Base-by-base conservation (phyloP, 177 flowering plant genomes). In the Vitis hybrid region DNA sequence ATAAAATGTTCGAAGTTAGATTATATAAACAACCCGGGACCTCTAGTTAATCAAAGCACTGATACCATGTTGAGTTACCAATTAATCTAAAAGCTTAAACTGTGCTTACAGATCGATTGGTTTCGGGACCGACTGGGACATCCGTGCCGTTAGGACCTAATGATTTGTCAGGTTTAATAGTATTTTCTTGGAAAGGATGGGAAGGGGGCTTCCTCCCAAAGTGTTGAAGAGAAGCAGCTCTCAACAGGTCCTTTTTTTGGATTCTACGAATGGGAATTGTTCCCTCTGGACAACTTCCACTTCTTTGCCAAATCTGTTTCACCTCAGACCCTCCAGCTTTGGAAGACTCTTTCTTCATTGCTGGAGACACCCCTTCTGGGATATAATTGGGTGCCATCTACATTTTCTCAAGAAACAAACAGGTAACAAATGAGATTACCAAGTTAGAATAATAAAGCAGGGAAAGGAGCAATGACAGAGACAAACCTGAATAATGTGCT, bases 231-330 rank as follows among this genome's bases (percentile, higher is more conserved):
- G 73, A 69, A 48, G 58, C 2, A 18, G 74, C 80, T 66, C 80
- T 73, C 34, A 67, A 26, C 8, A 73, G 30, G 39, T 73, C 80
- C 70, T 65, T 15, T 32, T 10, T 59, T 49, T 57, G 3, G 13
- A 66, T 48, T 52, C 80, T 69, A 1, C 76, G 71, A 14, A 77
- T 73, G 45, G 80, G 80, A 58, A 77, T 45, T 1, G 77, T 77
- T 57, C 80, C 78, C 1, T 63, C 6, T 1, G 80, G 78, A 64
- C 80, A 78, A 6, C 64, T 70, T 60, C 80, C 78, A 48, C 56
- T 71, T 13, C 17, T 67, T 3, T 71, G 75, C 80, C 80, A 78
- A 15, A n/a, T 63, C 48, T 78, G 80, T 26, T 26, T 26, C 30
- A 26, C 30, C 30, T 26, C 30, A 45, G 56, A 14, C 59, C 4